phyloP scores from a whole-genome alignment of 306 rosid species.

The Ceratonia siliqua region DNA sequence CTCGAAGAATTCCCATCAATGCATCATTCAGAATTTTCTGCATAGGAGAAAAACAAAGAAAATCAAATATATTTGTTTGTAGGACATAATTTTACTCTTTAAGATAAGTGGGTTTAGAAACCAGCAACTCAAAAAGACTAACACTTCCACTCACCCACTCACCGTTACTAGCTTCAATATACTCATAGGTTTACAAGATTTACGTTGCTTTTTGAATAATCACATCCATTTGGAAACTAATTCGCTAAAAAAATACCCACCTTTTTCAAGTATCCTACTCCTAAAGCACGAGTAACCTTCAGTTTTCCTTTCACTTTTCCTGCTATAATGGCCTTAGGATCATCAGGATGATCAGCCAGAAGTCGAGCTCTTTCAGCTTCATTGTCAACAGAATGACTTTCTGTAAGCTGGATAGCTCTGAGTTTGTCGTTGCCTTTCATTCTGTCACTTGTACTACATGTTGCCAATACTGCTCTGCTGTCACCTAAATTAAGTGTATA shows the following conservation, averaged over 20 bases:
- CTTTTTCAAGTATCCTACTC: slow-evolving; percentile 98
- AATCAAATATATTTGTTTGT: neutral
- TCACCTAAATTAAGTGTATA: slow-evolving; percentile 92
- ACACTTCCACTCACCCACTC: slow-evolving; percentile 40
- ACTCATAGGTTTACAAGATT: neutral
- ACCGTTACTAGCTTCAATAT: slow-evolving; percentile 13
- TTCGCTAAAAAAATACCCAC: slow-evolving; percentile 39
- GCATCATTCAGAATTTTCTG: slow-evolving; percentile 94
- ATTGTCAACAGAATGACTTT: slow-evolving; percentile 81
- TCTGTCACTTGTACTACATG: slow-evolving; percentile 34
- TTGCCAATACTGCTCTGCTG: slow-evolving; percentile 88
- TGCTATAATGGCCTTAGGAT: slow-evolving; percentile 60
- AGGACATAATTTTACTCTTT: neutral
- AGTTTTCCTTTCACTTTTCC: slow-evolving; percentile 95
- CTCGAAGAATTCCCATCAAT: slow-evolving; percentile 95
- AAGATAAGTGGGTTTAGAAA: neutral
- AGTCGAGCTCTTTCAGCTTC: slow-evolving; percentile 69
- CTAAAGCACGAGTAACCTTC: slow-evolving; percentile 95
- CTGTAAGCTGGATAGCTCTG: slow-evolving; percentile 84
- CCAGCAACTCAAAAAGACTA: neutral
- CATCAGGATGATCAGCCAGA: slow-evolving; percentile 75
- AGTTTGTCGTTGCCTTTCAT: slow-evolving; percentile 45
- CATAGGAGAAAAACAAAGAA: slow-evolving; percentile 16
- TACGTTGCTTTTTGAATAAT: neutral
- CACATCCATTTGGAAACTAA: slow-evolving; percentile 22